Base-by-base conservation (phyloP, 495 filamentous ascomycete species). In the Neurospora sp. region DNA sequence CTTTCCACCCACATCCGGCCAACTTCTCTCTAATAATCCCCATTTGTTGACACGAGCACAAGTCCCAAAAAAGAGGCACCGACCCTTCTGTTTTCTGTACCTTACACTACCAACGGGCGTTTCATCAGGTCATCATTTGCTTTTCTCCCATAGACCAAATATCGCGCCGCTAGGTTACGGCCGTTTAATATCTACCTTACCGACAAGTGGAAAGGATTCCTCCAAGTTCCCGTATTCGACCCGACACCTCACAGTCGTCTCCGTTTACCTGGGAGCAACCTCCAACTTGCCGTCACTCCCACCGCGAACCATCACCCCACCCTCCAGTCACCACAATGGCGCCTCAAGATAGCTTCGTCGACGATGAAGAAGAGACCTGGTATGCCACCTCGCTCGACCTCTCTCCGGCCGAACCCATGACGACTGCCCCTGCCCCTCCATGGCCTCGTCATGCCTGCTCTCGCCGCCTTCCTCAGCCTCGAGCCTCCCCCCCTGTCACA, bases 311-410 rank as follows among this genome's bases (percentile, higher is more conserved):
- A 69, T 69, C 71, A 31, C 47, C 47, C 22, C 47, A 14, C 47
- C 10, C 59, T 68, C 72, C 76, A 74, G 82, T 80, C 81, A 87
- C 74, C 78, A 80, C 73, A 53, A 86, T 94, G 90, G 87, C 88
- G 82, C 91, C 93, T 76, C 94, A 97, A 83, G 96, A 99, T 81
- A 93, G 91, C 77, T 96, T 97, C 86, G 93, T 98, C 81, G 96
- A 99, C 77, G 96, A 98, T 78, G 94, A 97, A 75, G 96, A 98
- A 79, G 94, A 97, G 78, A 90, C 88, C 75, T 97, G 93, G 93
- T 96, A 86, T 78, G 89, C 53, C 22, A 65, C 27, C 53, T 65
- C 14, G 53, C 53, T 65, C 53, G 53, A 65, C 53, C 53, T 65
- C 27, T 65, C 53, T 65, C 27, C 53, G 31, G 22, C 53, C 53